Base-by-base conservation (phyloP, 345 rosid species). In the Salix brachista region DNA sequence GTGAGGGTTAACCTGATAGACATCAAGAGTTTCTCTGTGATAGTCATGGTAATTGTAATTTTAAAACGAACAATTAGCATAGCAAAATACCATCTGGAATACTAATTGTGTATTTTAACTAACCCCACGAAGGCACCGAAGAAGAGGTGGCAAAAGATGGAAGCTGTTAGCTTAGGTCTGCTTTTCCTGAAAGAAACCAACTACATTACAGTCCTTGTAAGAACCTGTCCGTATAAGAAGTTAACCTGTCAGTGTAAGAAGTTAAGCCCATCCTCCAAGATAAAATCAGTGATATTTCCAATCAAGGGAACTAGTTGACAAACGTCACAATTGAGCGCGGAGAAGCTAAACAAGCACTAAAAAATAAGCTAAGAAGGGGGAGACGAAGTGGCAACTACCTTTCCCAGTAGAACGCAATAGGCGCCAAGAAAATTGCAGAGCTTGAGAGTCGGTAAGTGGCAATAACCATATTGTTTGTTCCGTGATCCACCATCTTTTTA, bases 91-190 rank as follows among this genome's bases (percentile, higher is more conserved):
- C 6, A 34, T 5, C 6, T 26, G 6, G 28, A 5, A 5, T 19
- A 28, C 14, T 37, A 21, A 1, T 10, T 19, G 3, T 21, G n/a
- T 9, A 7, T 4, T 52, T 50, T 18, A 23, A 44, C 75, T 30
- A 8, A 82, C 84, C 84, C 84, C 23, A 39, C 12, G 16, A 82
- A 74, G 67, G 84, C 84, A 8, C 81, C 41, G 32, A 82, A 12
- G 76, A 82, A 82, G 67, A 78, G 76, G 30, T 78, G n/a, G 66
- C 79, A 78, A 21, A 82, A 70, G 73, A 74, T 37, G 10, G 16
- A 18, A 50, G 71, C 75, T 52, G 84, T 74, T 46, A 82, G 73
- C 79, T 19, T 82, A 37, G 79, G 78, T 71, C 79, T 78, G 69
- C 46, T 78, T 75, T 71, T 56, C 78, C 84, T 82, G 84, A 67